phyloP scores from a whole-genome alignment of 2,329 filamentous ascomycete genomes.

The Geoglossum cookeanum region DNA sequence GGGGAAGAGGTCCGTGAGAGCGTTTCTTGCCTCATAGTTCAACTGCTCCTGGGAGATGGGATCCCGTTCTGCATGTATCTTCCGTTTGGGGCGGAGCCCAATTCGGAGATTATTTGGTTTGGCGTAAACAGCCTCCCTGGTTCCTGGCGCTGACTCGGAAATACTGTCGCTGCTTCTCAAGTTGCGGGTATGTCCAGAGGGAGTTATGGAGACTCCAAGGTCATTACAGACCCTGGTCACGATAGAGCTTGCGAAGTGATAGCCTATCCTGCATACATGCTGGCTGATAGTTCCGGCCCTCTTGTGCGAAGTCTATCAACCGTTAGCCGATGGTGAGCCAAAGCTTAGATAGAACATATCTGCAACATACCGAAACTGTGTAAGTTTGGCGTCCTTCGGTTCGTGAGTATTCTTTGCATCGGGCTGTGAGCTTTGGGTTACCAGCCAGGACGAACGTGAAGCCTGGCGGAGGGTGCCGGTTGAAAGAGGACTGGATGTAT shows the following conservation, averaged over 20 bases:
- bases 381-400: conserved; percentile 33
- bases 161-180: not conserved
- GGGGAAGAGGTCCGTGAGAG: conserved; percentile 42
- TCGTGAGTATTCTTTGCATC: conserved; percentile 40
- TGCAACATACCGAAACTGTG: conserved; percentile 34
- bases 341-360: not conserved
- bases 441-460: conserved; percentile 43
- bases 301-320: conserved; percentile 28
- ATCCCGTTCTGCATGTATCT: conserved; percentile 11
- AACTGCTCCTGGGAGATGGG: conserved; percentile 26
- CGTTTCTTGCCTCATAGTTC: conserved; percentile 36
- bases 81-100: conserved; percentile 6
- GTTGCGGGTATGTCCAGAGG: conserved; percentile 26
- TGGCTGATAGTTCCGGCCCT: conserved; percentile 31
- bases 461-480: conserved; percentile 34
- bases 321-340: not conserved
- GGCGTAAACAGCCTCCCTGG: not conserved
- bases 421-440: conserved; percentile 37
- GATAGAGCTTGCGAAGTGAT: conserved; percentile 41
- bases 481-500: conserved; percentile 31
- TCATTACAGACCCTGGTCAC: conserved; percentile 36
- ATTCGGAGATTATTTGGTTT: not conserved
- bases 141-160: not conserved
- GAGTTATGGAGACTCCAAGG: conserved; percentile 25
- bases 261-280: conserved; percentile 41